A percentile compares a stretch with the other conserved stretches of the same genome.
These are phyloP conservation scores for Gossypium laxum DNA, from an alignment of 441 rosid genomes.

Conservation along the genomic window DNA sequence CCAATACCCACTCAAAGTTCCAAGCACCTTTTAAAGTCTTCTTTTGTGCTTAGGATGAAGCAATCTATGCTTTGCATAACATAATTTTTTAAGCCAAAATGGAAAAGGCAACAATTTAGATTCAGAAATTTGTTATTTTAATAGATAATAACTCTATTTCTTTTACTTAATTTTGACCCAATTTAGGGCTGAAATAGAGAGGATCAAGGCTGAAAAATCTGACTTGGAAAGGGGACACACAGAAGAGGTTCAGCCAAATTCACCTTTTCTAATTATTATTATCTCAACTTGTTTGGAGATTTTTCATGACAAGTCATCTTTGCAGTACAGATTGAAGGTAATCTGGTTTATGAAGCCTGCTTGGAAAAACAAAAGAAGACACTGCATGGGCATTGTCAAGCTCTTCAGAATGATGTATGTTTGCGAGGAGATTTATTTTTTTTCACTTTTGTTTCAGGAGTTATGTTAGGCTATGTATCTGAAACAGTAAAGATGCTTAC, in stretches of 20 bases:
- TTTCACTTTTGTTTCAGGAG: slow-evolving; percentile 2
- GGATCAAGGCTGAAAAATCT: slow-evolving; percentile 53
- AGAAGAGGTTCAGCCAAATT: slow-evolving; percentile 48
- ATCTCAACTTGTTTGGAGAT: slow-evolving; percentile 9
- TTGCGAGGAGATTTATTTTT: background rate
- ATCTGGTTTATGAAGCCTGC: slow-evolving; percentile 45
- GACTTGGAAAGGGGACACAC: slow-evolving; percentile 53
- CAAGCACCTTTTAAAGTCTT: slow-evolving; percentile 2
- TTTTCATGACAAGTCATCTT: slow-evolving; percentile 10
- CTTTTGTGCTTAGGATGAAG: background rate
- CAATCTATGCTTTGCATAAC: background rate
- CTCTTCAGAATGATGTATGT: slow-evolving; percentile 74
- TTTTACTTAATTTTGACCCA: slow-evolving; percentile 16
- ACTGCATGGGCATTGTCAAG: slow-evolving; percentile 53
- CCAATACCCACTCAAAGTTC: background rate
- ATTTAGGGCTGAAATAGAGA: slow-evolving; percentile 58
- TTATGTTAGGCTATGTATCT: background rate
- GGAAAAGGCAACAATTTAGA: background rate
- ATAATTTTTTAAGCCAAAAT: background rate
- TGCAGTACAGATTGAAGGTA: slow-evolving; percentile 47
- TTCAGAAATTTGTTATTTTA: background rate
- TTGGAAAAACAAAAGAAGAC: slow-evolving; percentile 57
- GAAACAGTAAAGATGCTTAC: slow-evolving; percentile 3
- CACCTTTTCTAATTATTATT: slow-evolving; percentile 13
- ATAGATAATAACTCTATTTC: slow-evolving; percentile 1